Base-by-base conservation (phyloP, 208 protist species). In the Acanthamoeba lenticulata region DNA sequence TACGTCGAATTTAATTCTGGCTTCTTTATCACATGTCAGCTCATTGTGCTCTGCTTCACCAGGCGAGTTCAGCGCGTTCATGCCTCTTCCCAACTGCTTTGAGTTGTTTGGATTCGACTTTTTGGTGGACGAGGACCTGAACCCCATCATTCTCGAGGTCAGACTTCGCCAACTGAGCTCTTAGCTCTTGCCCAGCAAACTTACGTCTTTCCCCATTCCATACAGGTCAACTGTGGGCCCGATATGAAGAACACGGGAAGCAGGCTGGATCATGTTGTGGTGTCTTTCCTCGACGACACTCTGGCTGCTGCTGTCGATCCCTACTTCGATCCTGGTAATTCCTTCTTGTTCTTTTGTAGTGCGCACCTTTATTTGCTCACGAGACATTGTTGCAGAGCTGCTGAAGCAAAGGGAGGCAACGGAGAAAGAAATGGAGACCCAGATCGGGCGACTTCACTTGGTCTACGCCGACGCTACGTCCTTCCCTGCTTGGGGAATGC, bases 11-110 rank as follows among this genome's bases (percentile, higher is more conserved):
- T n/a, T n/a, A n/a, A n/a, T n/a, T n/a, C n/a, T n/a, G n/a, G n/a
- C n/a, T n/a, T n/a, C n/a, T n/a, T n/a, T n/a, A n/a, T n/a, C n/a
- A n/a, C n/a, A n/a, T n/a, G n/a, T n/a, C n/a, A n/a, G n/a, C n/a
- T n/a, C n/a, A n/a, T n/a, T n/a, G n/a, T n/a, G n/a, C n/a, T n/a
- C n/a, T n/a, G n/a, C n/a, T n/a, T n/a, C n/a, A n/a, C n/a, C n/a
- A 85, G 74, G 83, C 27, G 83, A 90, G 32, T 90, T 90, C 55
- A 69, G 83, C 45, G 83, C 83, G 11, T 90, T 90, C 83, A 90
- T 90, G 83, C 52, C 83, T 42, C 55, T 90, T 0, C 83, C 83
- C 83, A 90, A 90, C 83, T 90, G 83, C 49, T 90, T 90, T 34
- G 83, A 90, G 52, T 29, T 90, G 52, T 90, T 90, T 32, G 83